These are phyloP conservation scores for Luzula sylvatica DNA, from an alignment of 176 grass and related monocot genomes.

Conservation along the genomic window DNA sequence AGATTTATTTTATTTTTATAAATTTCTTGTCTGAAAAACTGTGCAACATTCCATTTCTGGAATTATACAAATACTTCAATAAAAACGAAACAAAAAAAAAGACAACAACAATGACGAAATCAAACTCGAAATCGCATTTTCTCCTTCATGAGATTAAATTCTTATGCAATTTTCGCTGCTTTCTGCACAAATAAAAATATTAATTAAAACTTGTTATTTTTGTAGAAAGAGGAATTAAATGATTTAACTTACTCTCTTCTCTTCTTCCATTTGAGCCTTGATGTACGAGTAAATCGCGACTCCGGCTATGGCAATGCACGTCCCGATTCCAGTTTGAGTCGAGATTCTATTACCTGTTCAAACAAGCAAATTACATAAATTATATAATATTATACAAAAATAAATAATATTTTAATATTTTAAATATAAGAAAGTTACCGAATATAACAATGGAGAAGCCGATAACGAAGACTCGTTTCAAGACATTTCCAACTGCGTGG, in stretches of 20 bases:
- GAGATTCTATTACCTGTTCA: conserved; percentile 83
- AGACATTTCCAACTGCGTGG: conserved; percentile 95
- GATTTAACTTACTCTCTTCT: conserved; percentile 69
- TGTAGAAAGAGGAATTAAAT: not conserved
- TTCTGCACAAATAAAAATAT: not conserved
- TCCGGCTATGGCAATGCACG: conserved; percentile 76
- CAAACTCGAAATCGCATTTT: conserved; percentile 1
- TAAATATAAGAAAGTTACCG: conserved; percentile 31
- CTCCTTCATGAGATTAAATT: conserved; percentile 6
- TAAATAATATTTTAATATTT: conserved; percentile 16
- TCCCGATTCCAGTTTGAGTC: conserved; percentile 93
- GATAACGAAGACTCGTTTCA: conserved; percentile 99
- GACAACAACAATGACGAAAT: conserved; percentile 2
- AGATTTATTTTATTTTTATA: no score
- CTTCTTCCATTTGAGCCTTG: conserved; percentile 93
- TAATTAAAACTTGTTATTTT: not conserved
- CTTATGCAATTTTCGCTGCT: conserved; percentile 20
- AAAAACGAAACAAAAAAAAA: not conserved
- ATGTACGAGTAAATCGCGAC: conserved; percentile 94
- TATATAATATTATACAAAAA: not conserved
- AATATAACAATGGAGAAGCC: conserved; percentile 82
- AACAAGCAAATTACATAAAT: conserved; percentile 22
- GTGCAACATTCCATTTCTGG: conserved; percentile 2
- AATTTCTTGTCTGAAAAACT: not conserved
- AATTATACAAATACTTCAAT: conserved; percentile 3